These are phyloP conservation scores for Colletotrichum limetticola DNA, from an alignment of 2,329 filamentous ascomycete genomes.

Conservation along the genomic window DNA sequence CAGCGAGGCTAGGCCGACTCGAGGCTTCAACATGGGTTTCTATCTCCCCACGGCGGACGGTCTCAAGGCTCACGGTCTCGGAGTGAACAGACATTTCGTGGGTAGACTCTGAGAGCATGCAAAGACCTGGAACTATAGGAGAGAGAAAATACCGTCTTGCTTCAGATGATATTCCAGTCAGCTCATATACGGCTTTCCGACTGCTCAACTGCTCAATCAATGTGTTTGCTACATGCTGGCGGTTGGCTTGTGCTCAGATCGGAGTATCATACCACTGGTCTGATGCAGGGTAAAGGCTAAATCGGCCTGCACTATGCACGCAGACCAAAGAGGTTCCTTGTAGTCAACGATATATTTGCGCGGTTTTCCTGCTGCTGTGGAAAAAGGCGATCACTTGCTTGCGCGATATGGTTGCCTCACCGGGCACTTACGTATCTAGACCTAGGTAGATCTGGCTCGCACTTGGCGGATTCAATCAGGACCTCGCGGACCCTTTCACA, in stretches of 20 bases:
- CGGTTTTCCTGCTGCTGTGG: neutral
- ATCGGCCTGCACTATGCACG: neutral
- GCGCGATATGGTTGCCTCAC: no score
- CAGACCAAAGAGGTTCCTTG: neutral
- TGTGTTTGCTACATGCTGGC: neutral
- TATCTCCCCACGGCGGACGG: neutral
- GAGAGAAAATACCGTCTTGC: no score
- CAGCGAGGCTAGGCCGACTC: neutral
- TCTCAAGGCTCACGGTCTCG: neutral
- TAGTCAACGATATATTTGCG: neutral
- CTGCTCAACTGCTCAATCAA: constrained; percentile 1
- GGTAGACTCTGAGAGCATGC: neutral
- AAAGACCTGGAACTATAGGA: no score
- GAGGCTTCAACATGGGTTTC: neutral
- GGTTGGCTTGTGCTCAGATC: neutral
- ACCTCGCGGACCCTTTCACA: no score
- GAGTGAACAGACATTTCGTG: neutral
- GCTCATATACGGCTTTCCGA: neutral
- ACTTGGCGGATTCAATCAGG: no score
- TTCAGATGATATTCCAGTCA: neutral
- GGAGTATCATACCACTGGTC: neutral
- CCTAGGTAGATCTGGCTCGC: no score
- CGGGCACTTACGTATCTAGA: no score
- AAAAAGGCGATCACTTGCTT: neutral
- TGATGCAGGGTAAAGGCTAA: neutral